phyloP scores from a whole-genome alignment of 2,329 filamentous ascomycete genomes.

The Aureobasidium pullulans region DNA sequence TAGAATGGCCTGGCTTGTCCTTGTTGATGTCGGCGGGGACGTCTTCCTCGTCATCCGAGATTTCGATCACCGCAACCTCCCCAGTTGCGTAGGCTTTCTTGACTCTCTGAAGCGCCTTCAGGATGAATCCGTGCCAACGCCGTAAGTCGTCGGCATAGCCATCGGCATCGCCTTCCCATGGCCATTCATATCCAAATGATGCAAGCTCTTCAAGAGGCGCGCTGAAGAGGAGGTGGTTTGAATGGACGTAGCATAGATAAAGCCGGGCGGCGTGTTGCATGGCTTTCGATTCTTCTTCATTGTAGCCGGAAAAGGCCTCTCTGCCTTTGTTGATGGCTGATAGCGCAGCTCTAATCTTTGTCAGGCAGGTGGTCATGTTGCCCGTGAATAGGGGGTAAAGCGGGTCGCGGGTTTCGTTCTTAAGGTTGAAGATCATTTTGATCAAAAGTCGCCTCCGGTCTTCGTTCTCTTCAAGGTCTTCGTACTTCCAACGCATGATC shows the following conservation, averaged over 20 bases:
- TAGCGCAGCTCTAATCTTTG: background rate
- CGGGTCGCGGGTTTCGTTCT: background rate
- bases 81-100: background rate
- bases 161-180: background rate
- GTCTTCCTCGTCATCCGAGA: slow-evolving; percentile 8
- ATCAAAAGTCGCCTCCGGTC: slow-evolving; percentile 30
- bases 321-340: background rate
- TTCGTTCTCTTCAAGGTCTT: slow-evolving; percentile 27
- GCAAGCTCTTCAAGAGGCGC: background rate
- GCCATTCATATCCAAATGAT: background rate
- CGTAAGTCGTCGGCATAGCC: background rate
- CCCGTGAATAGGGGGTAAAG: slow-evolving; percentile 32
- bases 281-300: background rate
- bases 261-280: slow-evolving; percentile 2
- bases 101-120: slow-evolving; percentile 12
- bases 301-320: background rate
- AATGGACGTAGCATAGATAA: background rate
- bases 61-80: background rate
- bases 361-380: slow-evolving; percentile 33
- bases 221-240: background rate
- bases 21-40: slow-evolving; percentile 9
- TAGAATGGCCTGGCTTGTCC: slow-evolving; percentile 15
- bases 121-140: background rate
- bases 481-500: slow-evolving; percentile 29
- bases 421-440: background rate